Conservation (phyloP, 495 filamentous ascomycete species). For the Bacidia gigantensis region DNA sequence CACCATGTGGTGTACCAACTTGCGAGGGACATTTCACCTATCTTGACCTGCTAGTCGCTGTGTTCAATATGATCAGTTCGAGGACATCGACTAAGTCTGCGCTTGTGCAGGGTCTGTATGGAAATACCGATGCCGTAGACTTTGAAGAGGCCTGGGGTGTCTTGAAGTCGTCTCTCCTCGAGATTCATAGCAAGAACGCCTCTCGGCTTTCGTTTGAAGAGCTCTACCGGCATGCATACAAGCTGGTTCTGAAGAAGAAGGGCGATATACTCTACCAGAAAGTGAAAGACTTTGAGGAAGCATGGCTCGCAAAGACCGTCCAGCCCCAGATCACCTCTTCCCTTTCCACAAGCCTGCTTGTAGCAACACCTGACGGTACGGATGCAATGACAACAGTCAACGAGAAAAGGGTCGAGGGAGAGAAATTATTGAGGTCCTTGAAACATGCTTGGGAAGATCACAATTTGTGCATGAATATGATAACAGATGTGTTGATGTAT, state of each 20-base stretch:
- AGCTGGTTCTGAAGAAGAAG: constrained; percentile 78
- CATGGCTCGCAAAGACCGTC: constrained; percentile 61
- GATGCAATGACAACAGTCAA: constrained; percentile 45
- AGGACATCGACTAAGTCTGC: constrained; percentile 1
- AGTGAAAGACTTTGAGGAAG: constrained; percentile 64
- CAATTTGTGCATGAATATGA: constrained; percentile 89
- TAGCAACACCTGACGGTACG: constrained; percentile 23
- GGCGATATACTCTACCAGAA: constrained; percentile 70
- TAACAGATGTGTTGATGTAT: constrained; percentile 95
- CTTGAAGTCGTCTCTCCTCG: constrained; percentile 56
- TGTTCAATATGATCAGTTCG: neutral
- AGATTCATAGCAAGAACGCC: constrained; percentile 88
- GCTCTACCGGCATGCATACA: constrained; percentile 90
- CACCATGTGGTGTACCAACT: too few relatives aligned
- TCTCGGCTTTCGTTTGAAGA: constrained; percentile 87
- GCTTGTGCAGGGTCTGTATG: constrained; percentile 35
- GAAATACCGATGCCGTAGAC: constrained; percentile 43
- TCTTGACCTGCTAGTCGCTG: too few relatives aligned
- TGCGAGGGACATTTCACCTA: too few relatives aligned
- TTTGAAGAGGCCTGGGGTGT: constrained; percentile 73
- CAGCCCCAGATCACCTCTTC: constrained; percentile 47
- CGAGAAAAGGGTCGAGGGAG: constrained; percentile 67
- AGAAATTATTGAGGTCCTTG: constrained; percentile 65
- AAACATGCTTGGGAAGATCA: constrained; percentile 77
- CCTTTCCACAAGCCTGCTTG: constrained; percentile 45